phyloP scores from a whole-genome alignment of 2,329 filamentous ascomycete species.

The Aspergillus novoparasiticus region DNA sequence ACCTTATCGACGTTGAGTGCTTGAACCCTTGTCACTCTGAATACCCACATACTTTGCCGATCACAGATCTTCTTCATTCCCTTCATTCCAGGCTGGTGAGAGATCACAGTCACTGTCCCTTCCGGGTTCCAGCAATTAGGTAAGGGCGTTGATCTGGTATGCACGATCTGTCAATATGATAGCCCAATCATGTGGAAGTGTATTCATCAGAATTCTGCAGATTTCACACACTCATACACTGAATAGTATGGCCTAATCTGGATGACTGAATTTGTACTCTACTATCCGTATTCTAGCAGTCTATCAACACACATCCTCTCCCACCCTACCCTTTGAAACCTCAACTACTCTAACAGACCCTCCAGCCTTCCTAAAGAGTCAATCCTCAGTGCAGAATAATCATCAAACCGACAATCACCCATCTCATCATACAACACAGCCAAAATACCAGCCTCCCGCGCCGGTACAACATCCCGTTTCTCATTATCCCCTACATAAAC shows the following conservation, averaged over 20 bases:
- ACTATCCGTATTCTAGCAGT: neutral
- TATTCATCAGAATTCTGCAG: no score
- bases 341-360: neutral
- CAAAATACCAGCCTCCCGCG: constrained; percentile 25
- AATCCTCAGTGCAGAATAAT: neutral
- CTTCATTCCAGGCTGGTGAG: neutral
- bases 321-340: neutral
- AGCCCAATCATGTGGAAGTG: no score
- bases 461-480: constrained; percentile 30
- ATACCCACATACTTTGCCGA: neutral
- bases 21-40: neutral
- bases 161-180: neutral
- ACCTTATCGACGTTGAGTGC: no score
- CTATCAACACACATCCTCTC: neutral
- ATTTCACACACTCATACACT: no score
- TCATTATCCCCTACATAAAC: constrained; percentile 33
- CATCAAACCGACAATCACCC: neutral
- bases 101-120: neutral
- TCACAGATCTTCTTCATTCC: neutral
- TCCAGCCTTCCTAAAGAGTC: neutral
- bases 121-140: neutral
- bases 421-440: constrained; percentile 14
- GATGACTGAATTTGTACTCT: neutral
- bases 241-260: neutral
- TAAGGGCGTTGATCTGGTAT: neutral